Evolutionary conservation across 73 alveolate species (phyloP).

Genomic region (Uronychia binucleata): DNA sequence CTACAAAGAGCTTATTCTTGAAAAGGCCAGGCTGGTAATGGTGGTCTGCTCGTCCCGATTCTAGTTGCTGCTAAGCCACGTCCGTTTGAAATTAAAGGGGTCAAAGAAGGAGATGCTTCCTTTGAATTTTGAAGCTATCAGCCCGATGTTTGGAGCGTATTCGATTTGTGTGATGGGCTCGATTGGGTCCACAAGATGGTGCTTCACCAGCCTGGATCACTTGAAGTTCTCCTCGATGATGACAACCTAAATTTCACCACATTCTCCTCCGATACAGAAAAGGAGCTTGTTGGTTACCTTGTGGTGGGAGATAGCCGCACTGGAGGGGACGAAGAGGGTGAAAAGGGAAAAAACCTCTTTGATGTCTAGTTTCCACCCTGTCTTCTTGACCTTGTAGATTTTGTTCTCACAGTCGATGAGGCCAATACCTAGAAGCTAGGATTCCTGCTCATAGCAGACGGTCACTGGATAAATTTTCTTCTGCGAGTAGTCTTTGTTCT

Average conservation of each 20-base stretch:
- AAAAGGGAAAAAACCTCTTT: slow-evolving; percentile 14
- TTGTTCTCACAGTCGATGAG: slow-evolving; percentile 52
- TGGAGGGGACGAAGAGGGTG: slow-evolving; percentile 13
- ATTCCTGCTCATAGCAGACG: slow-evolving; percentile 25
- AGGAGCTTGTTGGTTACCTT: slow-evolving; percentile 34
- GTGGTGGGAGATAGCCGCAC: slow-evolving; percentile 13
- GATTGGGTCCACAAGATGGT: not conserved
- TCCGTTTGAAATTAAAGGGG: slow-evolving; percentile 39
- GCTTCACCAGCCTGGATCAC: not conserved
- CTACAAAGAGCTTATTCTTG: slow-evolving; percentile 12
- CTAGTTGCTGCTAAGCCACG: slow-evolving; percentile 16
- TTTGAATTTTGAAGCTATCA: slow-evolving; percentile 31
- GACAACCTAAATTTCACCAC: slow-evolving; percentile 14
- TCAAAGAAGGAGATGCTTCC: slow-evolving; percentile 39
- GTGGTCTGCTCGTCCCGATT: slow-evolving; percentile 22
- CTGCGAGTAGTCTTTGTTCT: not conserved
- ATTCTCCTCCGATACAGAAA: slow-evolving; percentile 35
- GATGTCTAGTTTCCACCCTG: slow-evolving; percentile 30
- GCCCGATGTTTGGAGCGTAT: slow-evolving; percentile 32
- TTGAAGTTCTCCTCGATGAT: slow-evolving; percentile 12
- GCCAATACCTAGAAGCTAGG: slow-evolving; percentile 30
- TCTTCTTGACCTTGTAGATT: slow-evolving; percentile 24
- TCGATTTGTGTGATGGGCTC: not conserved
- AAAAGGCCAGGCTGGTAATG: slow-evolving; percentile 31
- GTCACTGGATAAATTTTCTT: slow-evolving; percentile 50